Percentiles rank a stretch among this genome's conserved stretches.
Evolutionary conservation across 192 early-diverging fungal genomes (phyloP).

Genomic region (Obelidium mucronatum): DNA sequence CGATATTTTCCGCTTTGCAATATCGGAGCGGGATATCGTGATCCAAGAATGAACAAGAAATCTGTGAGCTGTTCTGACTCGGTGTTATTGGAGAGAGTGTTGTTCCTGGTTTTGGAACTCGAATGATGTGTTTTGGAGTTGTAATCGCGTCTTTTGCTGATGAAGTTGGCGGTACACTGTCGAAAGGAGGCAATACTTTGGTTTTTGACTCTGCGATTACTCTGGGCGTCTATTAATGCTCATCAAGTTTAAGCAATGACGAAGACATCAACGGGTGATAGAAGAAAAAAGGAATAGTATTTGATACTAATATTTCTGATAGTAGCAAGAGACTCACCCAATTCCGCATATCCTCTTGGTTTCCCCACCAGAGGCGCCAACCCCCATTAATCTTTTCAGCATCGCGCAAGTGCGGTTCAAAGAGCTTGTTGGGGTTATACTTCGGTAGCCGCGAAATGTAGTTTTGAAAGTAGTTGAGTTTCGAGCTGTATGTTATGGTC

Average conservation of each 20-base stretch:
- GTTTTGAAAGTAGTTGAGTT: not conserved
- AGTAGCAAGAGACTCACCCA: slow-evolving; percentile 10
- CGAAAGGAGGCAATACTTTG: too few species aligned
- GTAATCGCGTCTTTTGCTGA: too few species aligned
- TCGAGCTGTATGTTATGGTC: not conserved
- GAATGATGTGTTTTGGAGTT: not conserved
- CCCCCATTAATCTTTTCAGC: not conserved
- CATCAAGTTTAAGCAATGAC: too few species aligned
- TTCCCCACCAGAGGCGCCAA: slow-evolving; percentile 1
- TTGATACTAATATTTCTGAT: too few species aligned
- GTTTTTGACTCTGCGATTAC: too few species aligned
- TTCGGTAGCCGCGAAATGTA: not conserved
- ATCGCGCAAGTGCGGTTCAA: not conserved
- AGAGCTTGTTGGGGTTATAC: not conserved
- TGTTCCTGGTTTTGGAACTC: not conserved
- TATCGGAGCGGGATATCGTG: slow-evolving; percentile 31
- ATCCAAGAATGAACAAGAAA: slow-evolving; percentile 17
- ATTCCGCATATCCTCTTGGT: not conserved
- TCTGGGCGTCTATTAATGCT: too few species aligned
- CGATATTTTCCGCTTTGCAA: slow-evolving; percentile 29
- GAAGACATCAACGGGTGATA: too few species aligned
- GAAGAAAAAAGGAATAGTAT: too few species aligned
- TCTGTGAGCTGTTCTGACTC: not conserved
- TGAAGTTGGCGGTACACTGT: too few species aligned
- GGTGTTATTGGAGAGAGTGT: not conserved